Base-by-base conservation (phyloP, 2,329 filamentous ascomycete genomes). In the Diaporthe sp. region DNA sequence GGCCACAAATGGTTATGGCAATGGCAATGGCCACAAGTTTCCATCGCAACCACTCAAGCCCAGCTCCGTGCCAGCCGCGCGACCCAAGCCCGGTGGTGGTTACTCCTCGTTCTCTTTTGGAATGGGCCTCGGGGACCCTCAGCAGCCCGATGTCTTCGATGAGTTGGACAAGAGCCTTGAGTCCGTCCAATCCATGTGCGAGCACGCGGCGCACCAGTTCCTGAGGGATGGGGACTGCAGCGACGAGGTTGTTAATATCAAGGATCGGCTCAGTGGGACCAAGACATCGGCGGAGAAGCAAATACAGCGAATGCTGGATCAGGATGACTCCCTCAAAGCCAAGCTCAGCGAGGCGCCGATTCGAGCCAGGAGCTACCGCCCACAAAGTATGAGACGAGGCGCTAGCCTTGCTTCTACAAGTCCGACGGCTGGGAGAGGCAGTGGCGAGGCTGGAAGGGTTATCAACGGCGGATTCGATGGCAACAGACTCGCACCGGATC, bases 171-270 rank as follows among this genome's bases (percentile, higher is more conserved):
- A 93, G 81, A 90, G 91, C 0, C 87, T 98, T 37, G 95, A 98
- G 81, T 90, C 91, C 77, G 94, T 95, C 7, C 95, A 98, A 82
- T 89, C 89, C 74, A 90, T 95, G 79, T 97, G 94, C 82, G 96
- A 98, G 85, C 92, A 92, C 72, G 96, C 94, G 3, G 96, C 96
- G 0, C 95, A 98, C 81, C 94, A 97, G 80, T 95, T 97, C 77
- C 87, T 98, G n/a, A 92, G 96, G 34, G 94, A 95, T 72, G 96
- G 95, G 15, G 93, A 97, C 80, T 98, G 96, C 83, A 89, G 87
- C n/a, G 89, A 91, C 25, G 95, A 98, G 82, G 89, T 98, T 53
- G 87, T 88, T 37, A 92, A 91, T 62, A 93, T 96, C 72, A 90
- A 92, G 80, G 87, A 88, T 74, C 90, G 91, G 22, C 89, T 97